Evolutionary conservation across 106 monocot species (phyloP), one percentile per base, ranked within the genome.

Genomic region (Dactylorhiza incarnata): DNA sequence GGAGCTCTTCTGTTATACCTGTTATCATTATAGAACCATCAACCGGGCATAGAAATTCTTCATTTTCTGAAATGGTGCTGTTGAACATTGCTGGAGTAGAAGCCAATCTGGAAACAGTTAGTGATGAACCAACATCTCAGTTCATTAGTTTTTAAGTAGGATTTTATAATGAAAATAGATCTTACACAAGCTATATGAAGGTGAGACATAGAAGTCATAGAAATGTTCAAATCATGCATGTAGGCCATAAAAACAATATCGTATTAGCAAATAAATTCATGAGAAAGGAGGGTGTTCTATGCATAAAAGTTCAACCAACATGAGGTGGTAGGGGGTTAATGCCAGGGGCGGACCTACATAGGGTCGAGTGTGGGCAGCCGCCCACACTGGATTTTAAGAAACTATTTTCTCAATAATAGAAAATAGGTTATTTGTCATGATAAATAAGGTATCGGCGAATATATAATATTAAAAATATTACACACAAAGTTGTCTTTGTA

Each of bases 81-180:
- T 99, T 94, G 85, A 99, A 99, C 97, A 99, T 99, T 62, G 97
- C 97, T 66, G 97, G 97, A 73, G 97, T 99, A 70, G 97, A 99
- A 68, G 97, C 87, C 88, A 99, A 84, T 74, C 97, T 99, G 82
- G 72, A 80, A 52, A 22, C 48, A 48, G 9, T 48, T 71, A 47
- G n/a, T 5, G 4, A 48, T 45, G 20, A 19, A 20, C 48, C 47
- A 70, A 46, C 46, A 70, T 45, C 24, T 70, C 70, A 70, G n/a
- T 15, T 12, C 7, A 70, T 16, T 46, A 15, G n/a, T 25, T 70
- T 70, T 3, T 5, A 15, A 45, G 46, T 46, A 70, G 15, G 46
- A 6, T 70, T 67, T 29, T 44, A 70, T 46, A 48, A 48, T 71
- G 70, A 48, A 71, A 45, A 14, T 24, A 9, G 0, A 71, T 3